Conservation (phyloP, 176 grass and related monocot species). For the Oryza meridionalis region DNA sequence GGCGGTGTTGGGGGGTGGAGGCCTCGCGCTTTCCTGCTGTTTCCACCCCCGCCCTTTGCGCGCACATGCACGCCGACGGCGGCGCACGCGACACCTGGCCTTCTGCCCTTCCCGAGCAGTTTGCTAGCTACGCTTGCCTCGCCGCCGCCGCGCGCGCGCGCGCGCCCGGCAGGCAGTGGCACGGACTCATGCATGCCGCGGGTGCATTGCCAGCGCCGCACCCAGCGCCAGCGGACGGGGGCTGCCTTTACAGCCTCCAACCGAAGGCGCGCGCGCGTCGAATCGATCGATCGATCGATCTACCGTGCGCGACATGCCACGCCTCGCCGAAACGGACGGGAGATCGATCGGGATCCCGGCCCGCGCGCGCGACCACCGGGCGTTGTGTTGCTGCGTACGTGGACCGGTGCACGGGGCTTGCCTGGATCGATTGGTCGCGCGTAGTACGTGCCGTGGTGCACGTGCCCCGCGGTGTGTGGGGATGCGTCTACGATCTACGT, state of each 20-base stretch:
- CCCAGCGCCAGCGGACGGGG: no score
- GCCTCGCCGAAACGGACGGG: background rate
- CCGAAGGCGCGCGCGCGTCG: no score
- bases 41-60: background rate
- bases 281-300: no score
- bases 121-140: background rate
- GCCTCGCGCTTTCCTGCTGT: background rate
- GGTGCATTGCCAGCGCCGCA: no score
- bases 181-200: no score
- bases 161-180: no score
- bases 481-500: background rate
- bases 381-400: background rate
- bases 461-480: conserved; percentile 34
- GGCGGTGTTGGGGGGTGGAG: conserved; percentile 32
- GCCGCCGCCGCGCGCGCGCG: no score
- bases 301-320: no score
- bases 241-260: no score
- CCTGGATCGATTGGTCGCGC: background rate
- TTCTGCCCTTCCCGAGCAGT: background rate
- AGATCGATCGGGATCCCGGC: background rate
- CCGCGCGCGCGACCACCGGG: no score
- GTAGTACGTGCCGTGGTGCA: conserved; percentile 38
- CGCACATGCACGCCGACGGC: background rate
- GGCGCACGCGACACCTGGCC: background rate
- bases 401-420: background rate